Percentiles rank a stretch among this genome's conserved stretches.
These are phyloP conservation scores for Mycosphaerella sp. DNA, from an alignment of 2,329 filamentous ascomycete species.

Conservation along the genomic window DNA sequence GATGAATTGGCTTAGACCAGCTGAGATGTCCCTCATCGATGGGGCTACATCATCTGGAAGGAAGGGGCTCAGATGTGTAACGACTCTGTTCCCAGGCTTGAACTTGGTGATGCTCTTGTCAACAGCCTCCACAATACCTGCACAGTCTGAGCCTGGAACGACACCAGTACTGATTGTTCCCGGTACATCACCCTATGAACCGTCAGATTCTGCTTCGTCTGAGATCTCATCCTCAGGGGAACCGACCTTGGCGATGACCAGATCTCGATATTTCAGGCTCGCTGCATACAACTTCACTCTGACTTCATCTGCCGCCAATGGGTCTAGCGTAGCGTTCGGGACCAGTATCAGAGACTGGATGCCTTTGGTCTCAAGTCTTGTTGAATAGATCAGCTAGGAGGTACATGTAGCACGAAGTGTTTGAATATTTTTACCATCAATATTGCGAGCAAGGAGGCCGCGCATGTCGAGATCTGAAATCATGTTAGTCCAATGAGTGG, in stretches of 20 bases:
- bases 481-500: background rate
- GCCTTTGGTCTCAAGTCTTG: constrained; percentile 3
- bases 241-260: constrained; percentile 37
- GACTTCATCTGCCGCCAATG: constrained; percentile 18
- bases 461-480: background rate
- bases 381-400: background rate
- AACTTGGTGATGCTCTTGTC: constrained; percentile 53
- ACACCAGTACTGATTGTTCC: constrained; percentile 6
- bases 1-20: constrained; percentile 10
- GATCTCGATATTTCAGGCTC: constrained; percentile 41
- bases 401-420: too few species aligned
- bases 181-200: constrained; percentile 8
- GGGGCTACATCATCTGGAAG: constrained; percentile 10
- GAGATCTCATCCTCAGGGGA: background rate
- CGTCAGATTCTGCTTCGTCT: background rate
- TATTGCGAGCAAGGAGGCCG: background rate
- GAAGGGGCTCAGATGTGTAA: constrained; percentile 15
- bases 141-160: constrained; percentile 21
- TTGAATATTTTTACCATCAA: background rate
- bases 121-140: constrained; percentile 47
- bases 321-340: constrained; percentile 17
- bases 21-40: constrained; percentile 12
- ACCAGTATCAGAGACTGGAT: constrained; percentile 16
- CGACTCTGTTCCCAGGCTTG: constrained; percentile 51
- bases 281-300: constrained; percentile 33